These are phyloP conservation scores for Russula compacta DNA, from an alignment of 768 basidiomycete genomes.

Conservation along the genomic window DNA sequence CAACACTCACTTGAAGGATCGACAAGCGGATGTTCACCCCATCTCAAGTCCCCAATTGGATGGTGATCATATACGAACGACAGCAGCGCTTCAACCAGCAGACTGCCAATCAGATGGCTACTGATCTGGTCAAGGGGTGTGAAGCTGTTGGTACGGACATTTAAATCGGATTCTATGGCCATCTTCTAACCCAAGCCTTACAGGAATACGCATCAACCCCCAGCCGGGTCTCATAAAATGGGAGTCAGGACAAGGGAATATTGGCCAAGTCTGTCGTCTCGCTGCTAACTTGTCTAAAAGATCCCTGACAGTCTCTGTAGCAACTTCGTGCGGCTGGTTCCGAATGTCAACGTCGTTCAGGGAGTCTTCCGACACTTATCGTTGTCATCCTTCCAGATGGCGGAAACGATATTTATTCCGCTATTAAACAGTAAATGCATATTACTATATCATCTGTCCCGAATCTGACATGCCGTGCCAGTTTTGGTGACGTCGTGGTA, in stretches of 20 bases:
- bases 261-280: slow-evolving; percentile 24
- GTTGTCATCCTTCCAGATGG: slow-evolving; percentile 66
- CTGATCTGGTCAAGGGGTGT: slow-evolving; percentile 41
- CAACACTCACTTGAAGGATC: slow-evolving; percentile 37
- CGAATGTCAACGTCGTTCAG: slow-evolving; percentile 34
- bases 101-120: slow-evolving; percentile 46
- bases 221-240: slow-evolving; percentile 39
- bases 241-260: slow-evolving; percentile 49
- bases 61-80: slow-evolving; percentile 58
- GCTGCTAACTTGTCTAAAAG: not conserved
- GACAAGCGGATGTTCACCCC: slow-evolving; percentile 63
- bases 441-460: not conserved
- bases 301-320: slow-evolving; percentile 21
- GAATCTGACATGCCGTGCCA: slow-evolving; percentile 24
- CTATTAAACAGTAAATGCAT: slow-evolving; percentile 62
- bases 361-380: slow-evolving; percentile 44
- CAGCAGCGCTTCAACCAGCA: slow-evolving; percentile 43
- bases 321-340: slow-evolving; percentile 45
- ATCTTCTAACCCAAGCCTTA: not conserved
- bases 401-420: slow-evolving; percentile 66
- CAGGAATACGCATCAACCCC: slow-evolving; percentile 52
- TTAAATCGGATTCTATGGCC: not conserved
- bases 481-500: slow-evolving; percentile 63
- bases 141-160: slow-evolving; percentile 48
- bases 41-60: slow-evolving; percentile 46